Evolutionary conservation across 2,329 filamentous ascomycete species (phyloP), one percentile per base, ranked within the genome.

Genomic region (Penicillium sp.): DNA sequence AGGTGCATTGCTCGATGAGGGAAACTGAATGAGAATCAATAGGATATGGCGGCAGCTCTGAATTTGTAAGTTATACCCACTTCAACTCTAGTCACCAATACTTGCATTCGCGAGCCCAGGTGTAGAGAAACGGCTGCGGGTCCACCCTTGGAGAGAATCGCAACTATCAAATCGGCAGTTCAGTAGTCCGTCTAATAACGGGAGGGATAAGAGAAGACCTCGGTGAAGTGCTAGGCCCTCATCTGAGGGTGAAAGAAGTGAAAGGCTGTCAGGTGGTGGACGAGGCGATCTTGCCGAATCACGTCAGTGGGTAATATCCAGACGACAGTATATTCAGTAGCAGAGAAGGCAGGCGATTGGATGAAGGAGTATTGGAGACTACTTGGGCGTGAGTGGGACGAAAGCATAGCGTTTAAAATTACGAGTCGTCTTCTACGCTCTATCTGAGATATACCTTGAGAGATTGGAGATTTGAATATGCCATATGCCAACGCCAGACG

Each of bases 291-390:
- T 24, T 24, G 1, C 24, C 24, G 24, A 24, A 24, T 7, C 6
- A 24, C 24, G 24, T 24, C 24, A 24, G 24, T 24, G 24, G 24
- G 24, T 7, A 24, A 24, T 24, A 24, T 24, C 7, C 24, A 26
- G 24, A 7, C 24, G 24, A 8, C 4, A 26, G 24, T 26, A 26
- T 26, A 9, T 26, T 26, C 24, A 8, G 24, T 26, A 26, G 24
- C 24, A 7, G 24, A 26, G 8, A 26, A 26, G 24, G 24, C 24
- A 26, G 22, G 24, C 24, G 24, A 7, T 24, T 24, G 24, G 24
- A 67, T 73, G 53, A 69, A 67, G 51, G 61, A 62, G 22, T 67
- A 71, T 34, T 58, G 38, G 38, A 5, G 1, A n/a, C 4, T 35
- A 8, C 38, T 7, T 14, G 20, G 7, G 13, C 14, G 11, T 14